Base-by-base conservation (phyloP, 495 filamentous ascomycete species). In the Glutinoglossum americanum region DNA sequence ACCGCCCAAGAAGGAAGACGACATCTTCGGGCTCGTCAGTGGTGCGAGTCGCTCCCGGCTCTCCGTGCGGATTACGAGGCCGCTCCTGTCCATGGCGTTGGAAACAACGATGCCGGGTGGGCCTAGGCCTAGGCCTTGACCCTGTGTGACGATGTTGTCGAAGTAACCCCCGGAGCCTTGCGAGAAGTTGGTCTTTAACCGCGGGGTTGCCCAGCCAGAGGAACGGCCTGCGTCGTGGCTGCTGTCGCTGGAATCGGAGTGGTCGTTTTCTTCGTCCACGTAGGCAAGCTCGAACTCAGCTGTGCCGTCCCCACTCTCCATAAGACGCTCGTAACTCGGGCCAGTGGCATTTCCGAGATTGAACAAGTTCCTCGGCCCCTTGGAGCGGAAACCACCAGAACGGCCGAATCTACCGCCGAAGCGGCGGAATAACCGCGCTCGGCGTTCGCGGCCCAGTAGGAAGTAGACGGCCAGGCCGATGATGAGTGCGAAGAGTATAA, bases 51-150 rank as follows among this genome's bases (percentile, higher is more conserved):
- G 76, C 64, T 94, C 89, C 55, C 85, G 73, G 65, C 86, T 92
- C 64, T 92, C 89, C 0, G 84, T 86, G 61, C 87, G 72, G 2
- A 84, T 78, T 33, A 84, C 83, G 59, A 93, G 66, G 33, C 87
- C 87, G 47, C 76, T 80, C 55, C 85, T 73, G 60, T 87, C 82
- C 62, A 90, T 80, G 0, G 79, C 73, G 61, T 74, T 79, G 15
- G 72, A 69, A 8, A 73, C 72, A 11, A 67, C 69, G 61, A 74
- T 75, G 5, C 74, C 74, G 51, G 28, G 57, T 60, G 58, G 45
- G 57, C 11, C 59, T 63, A 61, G 61, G 47, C 45, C 66, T 21
- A 65, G 59, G 1, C 63, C 64, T 6, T 51, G 57, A 25, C 64
- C 61, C 26, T 65, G 62, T n/a, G 54, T 48, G 25, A 61, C 51